These are phyloP conservation scores for Aspergillus uvarum DNA, from an alignment of 2,329 filamentous ascomycete species.

Conservation along the genomic window DNA sequence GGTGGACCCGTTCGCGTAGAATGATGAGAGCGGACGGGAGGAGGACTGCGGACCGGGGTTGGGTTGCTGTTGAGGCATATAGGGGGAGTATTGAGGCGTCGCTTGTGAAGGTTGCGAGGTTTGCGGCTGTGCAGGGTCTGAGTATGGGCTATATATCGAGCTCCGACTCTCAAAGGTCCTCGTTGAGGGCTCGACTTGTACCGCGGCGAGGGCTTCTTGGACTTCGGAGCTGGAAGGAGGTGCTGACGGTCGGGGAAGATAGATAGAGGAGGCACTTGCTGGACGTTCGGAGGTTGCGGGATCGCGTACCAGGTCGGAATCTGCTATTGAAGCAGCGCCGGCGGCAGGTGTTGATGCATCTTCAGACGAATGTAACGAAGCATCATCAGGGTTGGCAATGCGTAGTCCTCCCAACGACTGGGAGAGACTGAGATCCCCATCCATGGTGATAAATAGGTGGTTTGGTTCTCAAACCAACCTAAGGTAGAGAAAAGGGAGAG, in stretches of 20 bases:
- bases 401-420: slow-evolving; percentile 89
- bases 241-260: slow-evolving; percentile 19
- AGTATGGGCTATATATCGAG: slow-evolving; percentile 45
- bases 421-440: slow-evolving; percentile 87
- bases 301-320: slow-evolving; percentile 24
- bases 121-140: slow-evolving; percentile 44
- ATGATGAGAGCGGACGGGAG: slow-evolving; percentile 48
- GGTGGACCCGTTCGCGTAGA: slow-evolving; percentile 48
- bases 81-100: slow-evolving; percentile 46
- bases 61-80: slow-evolving; percentile 39
- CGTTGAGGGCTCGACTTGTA: slow-evolving; percentile 23
- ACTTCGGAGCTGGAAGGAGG: slow-evolving; percentile 19
- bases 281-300: slow-evolving; percentile 22
- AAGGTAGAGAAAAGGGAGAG: background rate
- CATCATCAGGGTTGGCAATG: slow-evolving; percentile 93
- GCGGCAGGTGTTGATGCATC: slow-evolving; percentile 30
- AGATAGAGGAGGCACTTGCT: slow-evolving; percentile 26
- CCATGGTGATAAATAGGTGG: slow-evolving; percentile 60
- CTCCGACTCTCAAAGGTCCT: slow-evolving; percentile 40
- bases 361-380: slow-evolving; percentile 45
- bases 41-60: slow-evolving; percentile 39
- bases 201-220: slow-evolving; percentile 16
- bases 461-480: background rate
- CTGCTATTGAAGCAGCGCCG: slow-evolving; percentile 26
- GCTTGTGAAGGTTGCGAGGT: slow-evolving; percentile 9